Base-by-base conservation (phyloP, 169 alveolate genomes). In the Plasmodium falciparum region DNA sequence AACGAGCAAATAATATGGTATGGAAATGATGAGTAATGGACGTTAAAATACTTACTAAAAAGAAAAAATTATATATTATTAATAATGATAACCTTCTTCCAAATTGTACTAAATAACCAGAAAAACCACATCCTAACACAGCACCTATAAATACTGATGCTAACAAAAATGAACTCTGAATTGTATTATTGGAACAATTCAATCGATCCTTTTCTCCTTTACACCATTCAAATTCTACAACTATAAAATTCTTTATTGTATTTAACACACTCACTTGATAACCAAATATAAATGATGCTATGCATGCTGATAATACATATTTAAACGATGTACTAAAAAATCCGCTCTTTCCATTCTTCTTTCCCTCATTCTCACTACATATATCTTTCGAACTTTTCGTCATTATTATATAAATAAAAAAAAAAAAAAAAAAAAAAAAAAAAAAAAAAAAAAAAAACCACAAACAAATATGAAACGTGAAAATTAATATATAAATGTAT, bases 161-260 rank as follows among this genome's bases (percentile, higher is more conserved):
- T 50, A 76, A 80, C 13, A 93, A 78, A 66, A 92, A 45, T 5
- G 91, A 73, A 45, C 95, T 93, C 33, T 63, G 20, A 20, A 66
- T 47, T 13, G 94, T 83, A 43, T 45, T 80, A 0, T 69, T 59
- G 45, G 89, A 72, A 58, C 88, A 72, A 8, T 56, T 91, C 8
- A 47, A 26, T 6, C 22, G 13, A 3, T 59, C 67, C 15, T 13
- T 45, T 22, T 75, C 70, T 12, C 95, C 63, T 17, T 47, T 62
- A 47, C 96, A 94, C 96, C 96, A 94, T 58, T 54, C 92, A 73
- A 94, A 88, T 62, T 94, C 95, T 11, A 92, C 93, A 7, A 89
- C 75, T 8, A 93, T 93, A 65, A 92, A 94, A 52, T 92, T 94
- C 47, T 90, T 94, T 43, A 94, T 92, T 1, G 91, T 90, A 54